These are phyloP conservation scores for Tylopilus felleus DNA, from an alignment of 768 basidiomycete species.

Conservation along the genomic window DNA sequence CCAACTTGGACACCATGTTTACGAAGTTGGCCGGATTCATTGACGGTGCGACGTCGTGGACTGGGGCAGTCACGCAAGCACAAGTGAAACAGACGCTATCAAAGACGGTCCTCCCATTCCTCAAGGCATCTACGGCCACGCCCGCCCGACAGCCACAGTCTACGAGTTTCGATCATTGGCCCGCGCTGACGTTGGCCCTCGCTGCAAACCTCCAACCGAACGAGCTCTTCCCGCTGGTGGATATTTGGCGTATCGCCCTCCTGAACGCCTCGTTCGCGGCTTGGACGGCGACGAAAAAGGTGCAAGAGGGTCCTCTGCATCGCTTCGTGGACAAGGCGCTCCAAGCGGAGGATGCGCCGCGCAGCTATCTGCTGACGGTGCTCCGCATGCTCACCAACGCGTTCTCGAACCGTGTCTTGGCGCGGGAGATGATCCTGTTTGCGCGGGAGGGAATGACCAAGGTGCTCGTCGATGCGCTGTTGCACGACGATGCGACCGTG, in stretches of 20 bases:
- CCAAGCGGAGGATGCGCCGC: constrained; percentile 28
- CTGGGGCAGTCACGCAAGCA: constrained; percentile 25
- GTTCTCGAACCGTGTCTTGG: constrained; percentile 46
- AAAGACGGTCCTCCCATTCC: constrained; percentile 53
- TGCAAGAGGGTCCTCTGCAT: constrained; percentile 40
- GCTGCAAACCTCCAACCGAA: constrained; percentile 44
- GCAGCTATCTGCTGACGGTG: constrained; percentile 62
- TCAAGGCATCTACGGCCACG: constrained; percentile 50
- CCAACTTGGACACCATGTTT: constrained; percentile 60
- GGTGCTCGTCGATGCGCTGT: constrained; percentile 61
- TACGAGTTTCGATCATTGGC: constrained; percentile 46
- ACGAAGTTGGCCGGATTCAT: constrained; percentile 63
- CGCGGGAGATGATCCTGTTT: constrained; percentile 38
- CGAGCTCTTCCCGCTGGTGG: constrained; percentile 75
- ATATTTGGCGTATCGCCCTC: constrained; percentile 77
- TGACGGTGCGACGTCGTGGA: constrained; percentile 41
- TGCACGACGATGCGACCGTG: constrained; percentile 66
- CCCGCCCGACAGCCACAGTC: constrained; percentile 29
- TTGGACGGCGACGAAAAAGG: constrained; percentile 41
- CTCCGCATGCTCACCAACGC: constrained; percentile 69
- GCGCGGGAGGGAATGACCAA: constrained; percentile 40
- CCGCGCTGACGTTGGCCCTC: constrained; percentile 44
- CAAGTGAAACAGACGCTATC: constrained; percentile 52
- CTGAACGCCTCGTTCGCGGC: constrained; percentile 57
- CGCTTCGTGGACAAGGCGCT: constrained; percentile 47